A percentile compares a stretch with the other conserved stretches of the same genome.
phyloP scores from a whole-genome alignment of 345 rosid species.

The Psidium friedrichsthalianum region DNA sequence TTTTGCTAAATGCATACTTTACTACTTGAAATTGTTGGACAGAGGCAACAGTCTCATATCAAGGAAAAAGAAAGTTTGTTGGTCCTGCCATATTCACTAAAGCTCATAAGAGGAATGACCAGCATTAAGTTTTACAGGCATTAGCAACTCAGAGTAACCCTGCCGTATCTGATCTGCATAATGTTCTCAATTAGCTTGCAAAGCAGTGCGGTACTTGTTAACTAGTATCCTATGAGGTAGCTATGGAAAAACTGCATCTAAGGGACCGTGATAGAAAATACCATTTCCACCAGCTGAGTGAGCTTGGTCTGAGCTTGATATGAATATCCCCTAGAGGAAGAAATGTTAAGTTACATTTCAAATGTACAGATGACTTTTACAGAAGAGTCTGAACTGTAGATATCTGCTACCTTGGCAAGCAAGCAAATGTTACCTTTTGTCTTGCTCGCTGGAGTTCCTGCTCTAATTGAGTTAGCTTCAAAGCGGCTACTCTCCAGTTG shows the following conservation, averaged over 20 bases:
- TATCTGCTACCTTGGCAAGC: background rate
- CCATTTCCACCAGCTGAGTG: slow-evolving; percentile 96
- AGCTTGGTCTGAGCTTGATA: slow-evolving; percentile 92
- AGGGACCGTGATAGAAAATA: slow-evolving; percentile 9
- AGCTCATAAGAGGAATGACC: background rate
- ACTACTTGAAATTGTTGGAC: background rate
- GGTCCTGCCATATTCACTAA: background rate
- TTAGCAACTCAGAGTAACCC: background rate
- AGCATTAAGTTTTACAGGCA: background rate
- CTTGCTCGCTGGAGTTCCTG: slow-evolving; percentile 98
- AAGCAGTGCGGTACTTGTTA: background rate
- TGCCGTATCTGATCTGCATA: background rate
- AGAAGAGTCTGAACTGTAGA: background rate
- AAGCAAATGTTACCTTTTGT: slow-evolving; percentile 59
- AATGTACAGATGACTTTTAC: background rate
- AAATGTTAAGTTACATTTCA: background rate
- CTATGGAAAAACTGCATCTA: background rate
- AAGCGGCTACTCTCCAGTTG: slow-evolving; percentile 94
- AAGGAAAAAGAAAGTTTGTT: background rate
- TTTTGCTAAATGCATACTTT: background rate
- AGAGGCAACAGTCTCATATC: background rate
- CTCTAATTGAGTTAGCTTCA: slow-evolving; percentile 92
- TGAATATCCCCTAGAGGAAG: slow-evolving; percentile 66
- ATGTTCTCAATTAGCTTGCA: background rate
- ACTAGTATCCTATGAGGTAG: background rate